Evolutionary conservation across 108 stramenopile species (phyloP).

Genomic region (Cylindrotheca closterium): DNA sequence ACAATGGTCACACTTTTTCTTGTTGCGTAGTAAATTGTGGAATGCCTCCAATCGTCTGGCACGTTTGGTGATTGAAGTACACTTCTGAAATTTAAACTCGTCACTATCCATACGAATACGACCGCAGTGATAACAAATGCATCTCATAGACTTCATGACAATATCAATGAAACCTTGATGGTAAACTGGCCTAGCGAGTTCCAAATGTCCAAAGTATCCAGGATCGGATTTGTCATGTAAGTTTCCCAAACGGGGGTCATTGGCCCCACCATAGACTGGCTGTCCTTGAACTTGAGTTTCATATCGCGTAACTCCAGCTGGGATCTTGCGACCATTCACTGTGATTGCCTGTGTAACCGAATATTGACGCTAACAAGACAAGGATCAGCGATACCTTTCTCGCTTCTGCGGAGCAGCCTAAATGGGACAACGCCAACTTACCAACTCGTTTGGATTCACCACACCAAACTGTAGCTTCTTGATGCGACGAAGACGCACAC

Average conservation of each 20-base stretch:
- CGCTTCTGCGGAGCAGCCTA: neutral
- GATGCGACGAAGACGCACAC: conserved; percentile 84
- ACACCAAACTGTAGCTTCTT: conserved; percentile 97
- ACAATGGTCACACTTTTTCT: conserved; percentile 91
- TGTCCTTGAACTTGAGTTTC: conserved; percentile 91
- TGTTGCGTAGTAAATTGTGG: conserved; percentile 79
- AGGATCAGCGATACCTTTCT: neutral
- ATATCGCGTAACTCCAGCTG: conserved; percentile 89
- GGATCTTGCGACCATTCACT: conserved; percentile 89
- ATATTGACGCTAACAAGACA: conserved; percentile 66
- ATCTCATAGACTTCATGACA: conserved; percentile 87
- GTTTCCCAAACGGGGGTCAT: conserved; percentile 95
- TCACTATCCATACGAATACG: conserved; percentile 76
- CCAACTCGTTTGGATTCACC: conserved; percentile 94
- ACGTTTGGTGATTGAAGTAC: conserved; percentile 48
- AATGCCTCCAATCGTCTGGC: conserved; percentile 82
- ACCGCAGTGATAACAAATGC: conserved; percentile 94
- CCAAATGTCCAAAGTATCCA: conserved; percentile 98
- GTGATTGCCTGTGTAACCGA: conserved; percentile 93
- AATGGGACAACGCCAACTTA: conserved; percentile 29
- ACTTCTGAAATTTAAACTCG: conserved; percentile 83
- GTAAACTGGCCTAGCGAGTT: conserved; percentile 94
- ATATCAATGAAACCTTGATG: conserved; percentile 95
- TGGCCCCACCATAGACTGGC: conserved; percentile 95
- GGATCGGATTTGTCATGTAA: conserved; percentile 92